These are phyloP conservation scores for Zopfia rhizophila DNA, from an alignment of 2,329 filamentous ascomycete genomes.

Conservation along the genomic window DNA sequence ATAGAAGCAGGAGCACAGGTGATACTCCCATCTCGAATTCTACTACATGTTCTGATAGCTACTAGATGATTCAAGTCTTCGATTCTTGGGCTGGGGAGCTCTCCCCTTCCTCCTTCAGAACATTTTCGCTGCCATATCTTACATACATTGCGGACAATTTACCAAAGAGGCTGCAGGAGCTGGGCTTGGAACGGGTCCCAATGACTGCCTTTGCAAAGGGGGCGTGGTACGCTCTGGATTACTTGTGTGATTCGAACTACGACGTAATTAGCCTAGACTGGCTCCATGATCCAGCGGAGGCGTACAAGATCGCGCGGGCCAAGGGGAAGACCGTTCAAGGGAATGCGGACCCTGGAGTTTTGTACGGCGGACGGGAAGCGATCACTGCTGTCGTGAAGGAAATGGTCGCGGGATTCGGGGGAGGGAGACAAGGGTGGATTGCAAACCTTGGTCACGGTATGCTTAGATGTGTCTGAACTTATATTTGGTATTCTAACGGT, in stretches of 20 bases:
- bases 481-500: constrained; percentile 26
- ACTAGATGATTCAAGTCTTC: constrained; percentile 89
- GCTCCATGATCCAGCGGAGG: constrained; percentile 88
- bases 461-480: constrained; percentile 38
- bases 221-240: constrained; percentile 92
- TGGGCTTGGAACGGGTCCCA: constrained; percentile 82
- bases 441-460: constrained; percentile 94
- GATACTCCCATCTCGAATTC: constrained; percentile 28
- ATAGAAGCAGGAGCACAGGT: constrained; percentile 93
- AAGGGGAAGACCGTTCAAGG: constrained; percentile 87
- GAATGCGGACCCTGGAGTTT: constrained; percentile 91
- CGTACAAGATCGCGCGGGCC: constrained; percentile 76
- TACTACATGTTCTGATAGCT: constrained; percentile 23
- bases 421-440: constrained; percentile 92
- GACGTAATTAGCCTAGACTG: constrained; percentile 95
- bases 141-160: constrained; percentile 84
- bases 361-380: constrained; percentile 84
- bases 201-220: constrained; percentile 99
- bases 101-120: constrained; percentile 82
- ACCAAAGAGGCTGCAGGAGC: constrained; percentile 76
- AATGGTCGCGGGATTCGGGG: constrained; percentile 87
- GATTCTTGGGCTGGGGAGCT: constrained; percentile 98
- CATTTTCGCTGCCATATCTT: constrained; percentile 88
- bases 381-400: constrained; percentile 85
- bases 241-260: constrained; percentile 88